Conservation (phyloP, 2,329 filamentous ascomycete genomes). For the Pseudocercospora pini-densiflorae region DNA sequence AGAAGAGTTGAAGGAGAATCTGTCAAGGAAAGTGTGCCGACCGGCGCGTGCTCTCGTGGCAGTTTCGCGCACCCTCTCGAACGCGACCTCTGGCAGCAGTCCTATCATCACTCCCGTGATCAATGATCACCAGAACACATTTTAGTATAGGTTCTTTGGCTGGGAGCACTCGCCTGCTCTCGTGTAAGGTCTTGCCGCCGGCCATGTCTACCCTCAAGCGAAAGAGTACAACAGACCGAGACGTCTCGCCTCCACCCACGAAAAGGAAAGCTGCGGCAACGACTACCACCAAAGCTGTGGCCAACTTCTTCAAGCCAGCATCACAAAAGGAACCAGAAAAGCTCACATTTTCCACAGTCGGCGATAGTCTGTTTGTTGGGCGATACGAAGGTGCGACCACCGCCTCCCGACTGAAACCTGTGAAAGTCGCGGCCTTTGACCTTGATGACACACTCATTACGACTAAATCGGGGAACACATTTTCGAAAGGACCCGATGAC, state of each 20-base stretch:
- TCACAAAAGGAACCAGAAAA: conserved; percentile 84
- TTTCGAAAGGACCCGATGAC: conserved; percentile 71
- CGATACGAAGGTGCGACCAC: conserved; percentile 56
- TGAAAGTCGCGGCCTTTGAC: conserved; percentile 74
- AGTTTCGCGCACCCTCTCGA: background rate
- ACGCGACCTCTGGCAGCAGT: background rate
- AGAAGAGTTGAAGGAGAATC: background rate
- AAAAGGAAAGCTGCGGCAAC: conserved; percentile 60
- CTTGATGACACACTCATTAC: conserved; percentile 86
- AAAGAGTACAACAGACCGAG: conserved; percentile 44
- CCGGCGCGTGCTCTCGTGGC: background rate
- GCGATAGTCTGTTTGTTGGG: conserved; percentile 76
- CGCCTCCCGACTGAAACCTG: conserved; percentile 39
- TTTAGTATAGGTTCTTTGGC: background rate
- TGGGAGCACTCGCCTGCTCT: background rate
- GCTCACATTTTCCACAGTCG: conserved; percentile 70
- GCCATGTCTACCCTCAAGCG: conserved; percentile 40
- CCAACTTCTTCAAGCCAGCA: conserved; percentile 84
- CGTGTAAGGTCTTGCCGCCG: background rate
- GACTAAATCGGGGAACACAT: conserved; percentile 79
- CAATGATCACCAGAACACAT: background rate
- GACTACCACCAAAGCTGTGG: conserved; percentile 67
- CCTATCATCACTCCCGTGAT: background rate
- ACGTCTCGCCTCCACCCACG: conserved; percentile 62
- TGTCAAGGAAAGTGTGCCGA: background rate